Percentiles rank a stretch among this genome's conserved stretches.
phyloP scores from a whole-genome alignment of 768 basidiomycete genomes.

The Suillus spraguei region DNA sequence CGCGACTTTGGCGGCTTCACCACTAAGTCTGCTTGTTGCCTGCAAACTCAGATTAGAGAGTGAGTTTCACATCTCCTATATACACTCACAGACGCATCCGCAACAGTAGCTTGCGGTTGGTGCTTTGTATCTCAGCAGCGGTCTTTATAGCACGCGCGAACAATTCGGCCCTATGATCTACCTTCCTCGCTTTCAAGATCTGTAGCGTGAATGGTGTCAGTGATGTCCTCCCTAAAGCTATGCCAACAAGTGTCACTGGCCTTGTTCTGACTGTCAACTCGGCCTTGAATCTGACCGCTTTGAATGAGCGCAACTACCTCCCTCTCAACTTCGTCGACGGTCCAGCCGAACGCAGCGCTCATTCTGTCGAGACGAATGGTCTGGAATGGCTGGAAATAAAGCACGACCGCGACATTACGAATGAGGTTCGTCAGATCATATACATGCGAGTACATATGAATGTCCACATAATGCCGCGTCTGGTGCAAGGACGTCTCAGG shows the following conservation, averaged over 20 bases:
- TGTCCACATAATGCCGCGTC: conserved; percentile 78
- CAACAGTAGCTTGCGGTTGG: conserved; percentile 78
- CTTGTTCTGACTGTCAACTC: conserved; percentile 91
- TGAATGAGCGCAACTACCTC: conserved; percentile 81
- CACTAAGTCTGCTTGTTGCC: conserved; percentile 80
- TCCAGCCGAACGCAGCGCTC: conserved; percentile 86
- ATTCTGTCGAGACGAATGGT: conserved; percentile 84
- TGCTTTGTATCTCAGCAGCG: conserved; percentile 68
- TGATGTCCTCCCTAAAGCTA: background rate
- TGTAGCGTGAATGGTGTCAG: conserved; percentile 26
- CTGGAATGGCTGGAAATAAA: conserved; percentile 91
- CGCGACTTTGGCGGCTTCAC: conserved; percentile 62
- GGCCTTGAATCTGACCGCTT: conserved; percentile 73
- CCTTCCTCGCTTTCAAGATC: conserved; percentile 82
- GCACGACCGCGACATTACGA: conserved; percentile 74
- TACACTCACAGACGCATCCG: conserved; percentile 77
- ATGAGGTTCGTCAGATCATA: conserved; percentile 65
- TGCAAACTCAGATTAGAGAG: conserved; percentile 28
- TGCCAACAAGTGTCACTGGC: conserved; percentile 35
- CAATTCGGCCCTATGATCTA: conserved; percentile 75
- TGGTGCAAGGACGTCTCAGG: conserved; percentile 28
- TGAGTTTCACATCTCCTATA: background rate
- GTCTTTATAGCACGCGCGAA: conserved; percentile 76
- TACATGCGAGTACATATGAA: conserved; percentile 75
- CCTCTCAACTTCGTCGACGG: conserved; percentile 66